Conservation (phyloP, 768 basidiomycete genomes). For the Naganishia friedmannii region DNA sequence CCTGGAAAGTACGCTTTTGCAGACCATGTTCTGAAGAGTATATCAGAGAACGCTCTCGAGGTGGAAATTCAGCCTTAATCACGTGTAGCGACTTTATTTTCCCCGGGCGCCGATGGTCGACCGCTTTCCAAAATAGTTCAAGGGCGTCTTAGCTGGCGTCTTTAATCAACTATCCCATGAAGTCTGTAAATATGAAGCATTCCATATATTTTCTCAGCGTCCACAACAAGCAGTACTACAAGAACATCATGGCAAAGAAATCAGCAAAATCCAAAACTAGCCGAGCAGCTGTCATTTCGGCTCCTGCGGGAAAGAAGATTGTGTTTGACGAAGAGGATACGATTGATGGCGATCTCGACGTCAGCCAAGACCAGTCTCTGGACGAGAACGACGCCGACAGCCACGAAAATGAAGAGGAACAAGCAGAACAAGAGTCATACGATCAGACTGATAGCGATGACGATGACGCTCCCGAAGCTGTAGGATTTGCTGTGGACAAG, state of each 20-base stretch:
- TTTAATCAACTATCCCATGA: no score
- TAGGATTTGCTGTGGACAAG: slow-evolving; percentile 26
- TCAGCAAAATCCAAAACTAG: background rate
- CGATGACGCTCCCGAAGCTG: slow-evolving; percentile 31
- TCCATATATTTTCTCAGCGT: no score
- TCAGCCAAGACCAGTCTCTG: background rate
- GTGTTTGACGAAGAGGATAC: slow-evolving; percentile 30
- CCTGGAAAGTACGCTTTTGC: background rate
- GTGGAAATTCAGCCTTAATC: slow-evolving; percentile 17
- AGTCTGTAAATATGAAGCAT: no score
- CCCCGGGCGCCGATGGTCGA: no score
- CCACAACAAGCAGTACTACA: no score
- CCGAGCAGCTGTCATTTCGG: background rate
- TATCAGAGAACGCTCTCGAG: background rate
- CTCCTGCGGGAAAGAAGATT: slow-evolving; percentile 27
- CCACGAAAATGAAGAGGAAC: slow-evolving; percentile 10
- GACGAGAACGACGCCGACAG: background rate
- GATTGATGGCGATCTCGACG: slow-evolving; percentile 11
- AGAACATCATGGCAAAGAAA: slow-evolving; percentile 6
- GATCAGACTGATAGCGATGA: slow-evolving; percentile 23
- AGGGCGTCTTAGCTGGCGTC: no score
- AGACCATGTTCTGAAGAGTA: no score
- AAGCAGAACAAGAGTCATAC: background rate
- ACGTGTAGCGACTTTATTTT: slow-evolving; percentile 2
- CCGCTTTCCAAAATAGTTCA: no score